Percentiles rank a stretch among this genome's conserved stretches.
phyloP scores from a whole-genome alignment of 148 eudicot genomes.

The Rhododendron simsii region DNA sequence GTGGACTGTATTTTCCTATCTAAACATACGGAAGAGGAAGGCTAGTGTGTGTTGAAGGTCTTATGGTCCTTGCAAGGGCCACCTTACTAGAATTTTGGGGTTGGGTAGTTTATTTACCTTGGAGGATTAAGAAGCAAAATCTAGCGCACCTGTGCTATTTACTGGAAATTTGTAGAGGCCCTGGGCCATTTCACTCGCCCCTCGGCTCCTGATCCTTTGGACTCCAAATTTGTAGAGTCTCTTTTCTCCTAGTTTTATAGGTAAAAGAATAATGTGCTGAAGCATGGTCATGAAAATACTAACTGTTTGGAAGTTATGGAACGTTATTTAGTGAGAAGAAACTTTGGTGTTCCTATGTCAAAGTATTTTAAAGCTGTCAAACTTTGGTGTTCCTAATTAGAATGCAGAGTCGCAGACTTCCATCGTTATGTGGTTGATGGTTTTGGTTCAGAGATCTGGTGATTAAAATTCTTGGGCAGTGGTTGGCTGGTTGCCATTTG shows the following conservation, averaged over 20 bases:
- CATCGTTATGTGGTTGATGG: neutral
- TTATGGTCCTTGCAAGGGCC: neutral
- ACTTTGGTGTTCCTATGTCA: too few relatives aligned
- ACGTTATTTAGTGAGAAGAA: too few relatives aligned
- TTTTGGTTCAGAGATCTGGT: neutral
- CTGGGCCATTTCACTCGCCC: neutral
- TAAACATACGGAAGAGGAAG: neutral
- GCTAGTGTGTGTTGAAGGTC: neutral
- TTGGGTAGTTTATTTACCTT: neutral
- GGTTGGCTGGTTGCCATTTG: neutral
- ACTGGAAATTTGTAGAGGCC: neutral
- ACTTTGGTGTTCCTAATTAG: neutral
- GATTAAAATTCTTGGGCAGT: slow-evolving; percentile 1
- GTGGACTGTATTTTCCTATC: neutral
- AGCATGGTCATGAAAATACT: neutral
- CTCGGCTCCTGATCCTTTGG: neutral
- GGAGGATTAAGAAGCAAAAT: neutral
- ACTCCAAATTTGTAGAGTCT: neutral
- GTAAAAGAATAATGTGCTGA: neutral
- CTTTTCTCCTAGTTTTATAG: neutral
- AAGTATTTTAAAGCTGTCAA: neutral
- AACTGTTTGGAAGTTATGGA: too few relatives aligned
- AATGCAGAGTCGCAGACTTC: neutral
- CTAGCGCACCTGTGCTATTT: neutral
- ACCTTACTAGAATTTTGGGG: neutral